These are phyloP conservation scores for Camellia japonica DNA, from an alignment of 148 eudicot genomes.

Conservation along the genomic window DNA sequence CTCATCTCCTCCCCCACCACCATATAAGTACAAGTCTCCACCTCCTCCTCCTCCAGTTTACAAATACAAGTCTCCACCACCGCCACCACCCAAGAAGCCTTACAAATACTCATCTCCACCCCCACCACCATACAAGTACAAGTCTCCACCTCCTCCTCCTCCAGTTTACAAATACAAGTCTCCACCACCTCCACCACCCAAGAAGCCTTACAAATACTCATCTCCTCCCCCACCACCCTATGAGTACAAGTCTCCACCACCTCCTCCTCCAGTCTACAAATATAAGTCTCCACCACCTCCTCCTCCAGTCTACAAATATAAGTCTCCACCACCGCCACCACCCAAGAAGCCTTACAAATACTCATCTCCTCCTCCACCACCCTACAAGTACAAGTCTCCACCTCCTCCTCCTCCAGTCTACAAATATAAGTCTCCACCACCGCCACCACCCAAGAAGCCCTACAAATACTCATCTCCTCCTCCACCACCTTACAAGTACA, in stretches of 20 bases:
- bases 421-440: slow-evolving; percentile 24
- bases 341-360: background rate
- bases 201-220: slow-evolving; percentile 16
- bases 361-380: slow-evolving; percentile 14
- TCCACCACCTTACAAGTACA: slow-evolving; percentile 1
- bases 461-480: slow-evolving; percentile 18
- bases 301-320: slow-evolving; percentile 19
- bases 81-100: slow-evolving; percentile 32
- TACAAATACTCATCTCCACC: slow-evolving; percentile 25
- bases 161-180: slow-evolving; percentile 4
- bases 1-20: slow-evolving; percentile 25
- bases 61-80: slow-evolving; percentile 15
- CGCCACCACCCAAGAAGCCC: slow-evolving; percentile 16
- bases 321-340: slow-evolving; percentile 24
- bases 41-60: slow-evolving; percentile 18
- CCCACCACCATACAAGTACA: slow-evolving; percentile 16
- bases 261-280: slow-evolving; percentile 25
- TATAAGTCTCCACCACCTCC: slow-evolving; percentile 21
- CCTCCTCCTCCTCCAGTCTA: slow-evolving; percentile 30
- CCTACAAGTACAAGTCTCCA: slow-evolving; percentile 17
- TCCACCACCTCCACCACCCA: slow-evolving; percentile 32
- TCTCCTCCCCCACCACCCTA: slow-evolving; percentile 21
- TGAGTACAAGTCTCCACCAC: slow-evolving; percentile 10
- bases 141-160: slow-evolving; percentile 22
- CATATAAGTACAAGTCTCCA: background rate